Base-by-base conservation (phyloP, 257 asterid species). In the Nicotiana sylvestris region DNA sequence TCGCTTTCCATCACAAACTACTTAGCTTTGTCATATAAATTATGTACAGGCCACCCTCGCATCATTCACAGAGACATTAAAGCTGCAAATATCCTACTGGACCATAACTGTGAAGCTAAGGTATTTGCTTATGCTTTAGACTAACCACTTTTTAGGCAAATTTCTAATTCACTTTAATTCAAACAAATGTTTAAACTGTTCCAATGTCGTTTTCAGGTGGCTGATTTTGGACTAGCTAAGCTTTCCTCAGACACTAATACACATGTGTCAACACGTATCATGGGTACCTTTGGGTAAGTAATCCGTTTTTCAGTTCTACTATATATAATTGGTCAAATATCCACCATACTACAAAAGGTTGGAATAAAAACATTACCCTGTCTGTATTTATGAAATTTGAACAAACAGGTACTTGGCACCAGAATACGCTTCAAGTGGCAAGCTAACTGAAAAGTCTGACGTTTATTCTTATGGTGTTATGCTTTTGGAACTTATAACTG, bases 151-250 rank as follows among this genome's bases (percentile, higher is more conserved):
- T 21, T 5, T 33, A 10, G 1, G 3, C 13, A 57, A n/a, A 57
- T 58, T 61, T 18, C 74, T 58, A 55, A 15, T 37, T 35, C 8
- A 79, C 2, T 16, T 21, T 43, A 43, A 43, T 57, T 6, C 5
- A 0, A 58, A 79, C 35, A 35, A n/a, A 60, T 8, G 9, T 35
- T 57, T 11, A 35, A 35, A 3, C 35, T 39, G 7, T 32, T 21
- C 12, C 43, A 32, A 76, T 49, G 13, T 25, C 30, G 4, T 10
- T 49, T 37, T 81, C 17, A 95, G 99, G 99, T 95, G 60, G 97
- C 99, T 78, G 99, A 95, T 86, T 95, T 95, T 82, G 99, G 99
- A 39, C 74, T 95, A 88, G 99, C 99, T 81, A 93, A 95, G 83
- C 97, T 95, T 69, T 94, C 97, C 18, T 81, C 85, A 4, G 99